Conservation (phyloP, 164 flowering plant species). For the Santalum album region DNA sequence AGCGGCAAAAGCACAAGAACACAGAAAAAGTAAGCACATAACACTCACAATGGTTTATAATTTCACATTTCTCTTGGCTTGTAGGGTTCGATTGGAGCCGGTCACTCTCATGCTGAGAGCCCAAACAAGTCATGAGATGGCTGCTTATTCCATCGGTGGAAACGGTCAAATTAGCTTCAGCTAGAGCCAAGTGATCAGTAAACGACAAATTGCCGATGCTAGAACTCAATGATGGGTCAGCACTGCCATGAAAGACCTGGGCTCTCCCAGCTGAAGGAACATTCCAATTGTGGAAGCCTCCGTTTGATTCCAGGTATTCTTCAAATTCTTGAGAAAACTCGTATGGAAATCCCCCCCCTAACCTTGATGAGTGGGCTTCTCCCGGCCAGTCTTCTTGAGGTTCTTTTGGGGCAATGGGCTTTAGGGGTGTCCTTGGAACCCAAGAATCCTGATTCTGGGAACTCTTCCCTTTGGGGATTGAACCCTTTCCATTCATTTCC, state of each 20-base stretch:
- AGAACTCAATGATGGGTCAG: too few species aligned
- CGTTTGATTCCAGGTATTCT: background rate
- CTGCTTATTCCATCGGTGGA: background rate
- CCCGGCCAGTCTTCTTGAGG: background rate
- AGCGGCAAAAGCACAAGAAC: too few species aligned
- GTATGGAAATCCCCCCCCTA: background rate
- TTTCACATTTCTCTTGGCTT: too few species aligned
- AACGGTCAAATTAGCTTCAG: background rate
- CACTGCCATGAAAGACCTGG: too few species aligned
- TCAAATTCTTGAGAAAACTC: background rate
- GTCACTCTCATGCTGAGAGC: background rate
- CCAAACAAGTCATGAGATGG: too few species aligned
- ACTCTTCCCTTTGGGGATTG: background rate
- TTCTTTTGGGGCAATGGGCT: background rate
- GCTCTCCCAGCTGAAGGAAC: background rate
- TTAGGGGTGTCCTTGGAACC: background rate
- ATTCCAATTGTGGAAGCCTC: background rate
- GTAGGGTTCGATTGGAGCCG: too few species aligned
- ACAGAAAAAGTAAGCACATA: too few species aligned
- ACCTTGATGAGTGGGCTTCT: too few species aligned
- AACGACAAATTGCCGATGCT: background rate
- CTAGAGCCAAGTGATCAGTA: background rate
- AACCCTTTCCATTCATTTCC: background rate
- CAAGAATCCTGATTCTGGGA: background rate
- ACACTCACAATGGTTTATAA: too few species aligned